Evolutionary conservation across 371 early-diverging fungal genomes (phyloP).

Genomic region (Rhizopus delemar): DNA sequence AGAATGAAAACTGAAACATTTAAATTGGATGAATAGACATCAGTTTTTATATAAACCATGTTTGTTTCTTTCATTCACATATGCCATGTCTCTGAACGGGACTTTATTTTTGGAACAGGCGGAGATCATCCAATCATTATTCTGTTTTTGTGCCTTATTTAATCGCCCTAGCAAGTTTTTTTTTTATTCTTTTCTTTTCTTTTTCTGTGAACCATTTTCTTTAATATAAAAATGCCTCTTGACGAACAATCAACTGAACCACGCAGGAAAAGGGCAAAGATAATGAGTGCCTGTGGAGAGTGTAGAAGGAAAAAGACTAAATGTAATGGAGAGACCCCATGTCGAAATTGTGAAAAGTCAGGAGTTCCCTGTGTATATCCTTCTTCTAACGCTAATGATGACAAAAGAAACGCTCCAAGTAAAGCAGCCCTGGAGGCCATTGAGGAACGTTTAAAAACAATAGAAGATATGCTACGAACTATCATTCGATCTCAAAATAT

Average conservation of each 20-base stretch:
- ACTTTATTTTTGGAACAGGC: neutral
- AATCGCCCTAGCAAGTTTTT: neutral
- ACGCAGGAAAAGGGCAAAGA: constrained; percentile 63
- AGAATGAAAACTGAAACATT: neutral
- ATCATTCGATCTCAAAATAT: constrained; percentile 27
- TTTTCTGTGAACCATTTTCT: too few species aligned
- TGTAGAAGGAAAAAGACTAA: constrained; percentile 65
- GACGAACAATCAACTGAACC: constrained; percentile 26
- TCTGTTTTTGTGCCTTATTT: neutral
- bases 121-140: constrained; percentile 1
- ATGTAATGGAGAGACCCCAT: constrained; percentile 65
- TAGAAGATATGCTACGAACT: constrained; percentile 49
- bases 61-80: too few species aligned
- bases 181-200: neutral
- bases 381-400: constrained; percentile 34
- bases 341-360: constrained; percentile 61
- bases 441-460: constrained; percentile 49
- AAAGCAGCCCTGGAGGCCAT: constrained; percentile 52
- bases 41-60: neutral
- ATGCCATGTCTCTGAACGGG: too few species aligned
- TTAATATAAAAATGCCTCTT: constrained; percentile 7
- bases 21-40: neutral
- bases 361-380: constrained; percentile 56
- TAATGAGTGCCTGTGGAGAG: constrained; percentile 64
- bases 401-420: constrained; percentile 42